These are phyloP conservation scores for Lanmaoa rubissima DNA, from an alignment of 768 basidiomycete species.

Conservation along the genomic window DNA sequence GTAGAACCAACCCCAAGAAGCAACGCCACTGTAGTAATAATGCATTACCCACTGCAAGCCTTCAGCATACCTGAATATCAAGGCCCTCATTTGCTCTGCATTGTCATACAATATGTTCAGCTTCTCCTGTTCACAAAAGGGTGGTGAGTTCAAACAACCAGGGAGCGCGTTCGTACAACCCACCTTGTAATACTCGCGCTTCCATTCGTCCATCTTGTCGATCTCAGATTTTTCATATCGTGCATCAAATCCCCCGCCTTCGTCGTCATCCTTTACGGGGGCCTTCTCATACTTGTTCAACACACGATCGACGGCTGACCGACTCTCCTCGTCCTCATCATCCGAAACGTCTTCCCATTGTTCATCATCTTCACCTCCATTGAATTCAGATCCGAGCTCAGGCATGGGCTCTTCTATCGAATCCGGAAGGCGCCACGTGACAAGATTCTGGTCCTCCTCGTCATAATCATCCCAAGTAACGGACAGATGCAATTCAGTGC, in stretches of 20 bases:
- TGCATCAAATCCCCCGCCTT: slow-evolving; percentile 74
- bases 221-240: slow-evolving; percentile 68
- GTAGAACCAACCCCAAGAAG: slow-evolving; percentile 99
- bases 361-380: slow-evolving; percentile 48
- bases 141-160: slow-evolving; percentile 12
- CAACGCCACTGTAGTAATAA: slow-evolving; percentile 96
- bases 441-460: slow-evolving; percentile 74
- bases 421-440: slow-evolving; percentile 63
- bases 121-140: slow-evolving; percentile 61
- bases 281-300: slow-evolving; percentile 88
- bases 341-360: slow-evolving; percentile 51
- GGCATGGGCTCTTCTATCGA: slow-evolving; percentile 35
- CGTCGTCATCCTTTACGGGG: slow-evolving; percentile 67
- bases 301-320: slow-evolving; percentile 75
- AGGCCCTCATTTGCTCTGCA: slow-evolving; percentile 61
- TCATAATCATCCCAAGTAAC: slow-evolving; percentile 95
- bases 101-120: slow-evolving; percentile 76
- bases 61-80: slow-evolving; percentile 83
- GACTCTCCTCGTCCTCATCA: slow-evolving; percentile 66
- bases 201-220: slow-evolving; percentile 93
- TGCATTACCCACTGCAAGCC: slow-evolving; percentile 99
- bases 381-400: slow-evolving; percentile 34
- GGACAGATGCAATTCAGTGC: slow-evolving; percentile 71
- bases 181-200: slow-evolving; percentile 85
- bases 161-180: slow-evolving; percentile 40